Evolutionary conservation across 2,329 filamentous ascomycete species (phyloP), one percentile per base, ranked within the genome.

Genomic region (Herpotrichia juniperi): DNA sequence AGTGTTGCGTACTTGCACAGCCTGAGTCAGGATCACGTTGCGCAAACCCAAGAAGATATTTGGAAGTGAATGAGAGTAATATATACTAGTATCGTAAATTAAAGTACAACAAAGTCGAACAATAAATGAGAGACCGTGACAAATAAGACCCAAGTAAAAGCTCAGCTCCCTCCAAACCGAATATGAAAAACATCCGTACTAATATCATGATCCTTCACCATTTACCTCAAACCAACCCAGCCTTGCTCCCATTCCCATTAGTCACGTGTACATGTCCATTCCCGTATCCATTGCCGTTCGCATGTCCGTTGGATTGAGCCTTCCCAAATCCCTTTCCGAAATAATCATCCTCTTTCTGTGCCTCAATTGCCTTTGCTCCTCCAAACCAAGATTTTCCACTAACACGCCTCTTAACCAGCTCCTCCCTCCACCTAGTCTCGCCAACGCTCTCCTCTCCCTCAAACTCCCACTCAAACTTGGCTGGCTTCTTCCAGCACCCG

Each of bases 401-500:
- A 12, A 57, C 54, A 43, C 54, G 57, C 51, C 58, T 57, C 50
- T 50, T 61, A 2, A 59, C 56, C 35, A 58, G 47, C 37, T 62
- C 57, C 40, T 61, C 55, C 26, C 58, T 53, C 55, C 57, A 59
- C 42, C 37, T 50, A 32, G 46, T 42, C 53, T 55, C 46, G 3
- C 34, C 46, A 9, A 43, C 49, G 25, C 46, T 58, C 58, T 62
- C 57, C 46, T 58, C 58, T 8, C 44, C 58, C 34, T 58, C 59
- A 51, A 57, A 45, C 28, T 22, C 32, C 48, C 51, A 61, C 46
- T 61, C 58, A 22, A 64, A 61, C 42, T 42, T 53, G 39, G n/a
- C 46, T 0, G 59, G 58, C 54, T 21, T 45, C 52, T 50, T 59
- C 61, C 61, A 63, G 44, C 49, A 54, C 12, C 61, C 61, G 10